Base-by-base conservation (phyloP, 495 filamentous ascomycete genomes). In the Amphirosellinia nigrospora region DNA sequence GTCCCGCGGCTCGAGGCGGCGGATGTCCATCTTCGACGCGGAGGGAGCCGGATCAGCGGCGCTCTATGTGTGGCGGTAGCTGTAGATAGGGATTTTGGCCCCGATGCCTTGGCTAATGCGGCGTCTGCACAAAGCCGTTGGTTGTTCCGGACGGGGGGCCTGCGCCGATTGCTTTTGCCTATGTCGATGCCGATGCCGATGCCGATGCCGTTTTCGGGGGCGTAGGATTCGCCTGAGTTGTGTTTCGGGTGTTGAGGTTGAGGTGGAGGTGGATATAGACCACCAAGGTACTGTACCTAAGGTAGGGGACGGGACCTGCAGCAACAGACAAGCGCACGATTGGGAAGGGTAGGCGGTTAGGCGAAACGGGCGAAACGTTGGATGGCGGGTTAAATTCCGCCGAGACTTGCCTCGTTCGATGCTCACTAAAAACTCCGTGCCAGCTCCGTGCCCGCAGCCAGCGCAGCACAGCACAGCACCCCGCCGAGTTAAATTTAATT, bases 21-120 rank as follows among this genome's bases (percentile, higher is more conserved):
- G 89, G 79, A 95, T 93, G 79, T 95, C 92, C 92, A 95, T 95
- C 7, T 36, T 15, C 10, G 3, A 50, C 21, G n/a, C n/a, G 21
- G 46, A 13, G 21, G 48, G 3, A 7, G 34, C 0, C 48, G 48
- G 48, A 53, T 5, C 11, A 16, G 23, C 23, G 26, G 48, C 21
- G 34, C 34, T 36, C 48, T 53, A 53, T 16, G 23, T 23, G 9
- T 3, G 7, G 34, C 34, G 3, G 7, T 36, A 7, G 43, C 43
- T 21, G 7, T 46, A 46, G 43, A 1, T 19, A 36, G 34, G 34
- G 3, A 36, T 3, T 3, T 36, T 30, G 50, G 26, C 11, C 13
- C 7, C 50, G 23, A 13, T 9, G 11, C 21, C 26, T 7, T 23
- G 8, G 50, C 50, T 11, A 13, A 53, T 30, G 23, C 26, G 50